Evolutionary conservation across 2,329 filamentous ascomycete species (phyloP).

Genomic region (Xylariales sp.): DNA sequence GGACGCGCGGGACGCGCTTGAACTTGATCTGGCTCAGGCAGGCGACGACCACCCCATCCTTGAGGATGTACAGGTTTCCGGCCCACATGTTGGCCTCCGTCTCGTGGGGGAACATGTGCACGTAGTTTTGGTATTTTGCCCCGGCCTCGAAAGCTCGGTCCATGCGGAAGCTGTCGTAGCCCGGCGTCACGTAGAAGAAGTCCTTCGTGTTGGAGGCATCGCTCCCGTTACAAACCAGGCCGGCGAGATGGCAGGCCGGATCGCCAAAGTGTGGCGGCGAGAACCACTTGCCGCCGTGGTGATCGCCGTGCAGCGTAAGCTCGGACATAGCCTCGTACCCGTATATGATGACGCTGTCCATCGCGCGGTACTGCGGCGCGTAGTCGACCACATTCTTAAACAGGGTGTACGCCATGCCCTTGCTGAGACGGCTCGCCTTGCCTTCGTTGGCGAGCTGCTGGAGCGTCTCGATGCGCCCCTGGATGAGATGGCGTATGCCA

Average conservation of each 20-base stretch:
- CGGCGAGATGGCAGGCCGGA: constrained; percentile 30
- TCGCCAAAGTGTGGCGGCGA: constrained; percentile 34
- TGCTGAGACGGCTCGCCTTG: constrained; percentile 54
- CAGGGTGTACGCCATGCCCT: constrained; percentile 60
- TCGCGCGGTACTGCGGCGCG: constrained; percentile 29
- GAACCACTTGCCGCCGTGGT: constrained; percentile 28
- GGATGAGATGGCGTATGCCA: constrained; percentile 54
- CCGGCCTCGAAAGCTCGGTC: constrained; percentile 22
- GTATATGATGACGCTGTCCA: constrained; percentile 32
- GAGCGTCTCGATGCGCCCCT: constrained; percentile 39
- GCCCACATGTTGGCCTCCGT: constrained; percentile 21
- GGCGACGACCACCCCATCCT: constrained; percentile 26
- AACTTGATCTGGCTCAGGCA: constrained; percentile 30
- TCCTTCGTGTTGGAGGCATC: constrained; percentile 26
- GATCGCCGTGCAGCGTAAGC: constrained; percentile 24
- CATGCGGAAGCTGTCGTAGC: constrained; percentile 29
- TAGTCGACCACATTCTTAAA: constrained; percentile 32
- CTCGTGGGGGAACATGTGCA: constrained; percentile 29
- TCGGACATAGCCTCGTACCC: constrained; percentile 26
- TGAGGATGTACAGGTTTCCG: constrained; percentile 32
- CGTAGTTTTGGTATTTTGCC: constrained; percentile 29
- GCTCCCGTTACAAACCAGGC: constrained; percentile 34
- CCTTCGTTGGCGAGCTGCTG: constrained; percentile 48
- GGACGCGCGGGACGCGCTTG: constrained; percentile 27
- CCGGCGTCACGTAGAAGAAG: constrained; percentile 32